phyloP scores from a whole-genome alignment of 164 flowering plant species.

The Umbellularia californica region DNA sequence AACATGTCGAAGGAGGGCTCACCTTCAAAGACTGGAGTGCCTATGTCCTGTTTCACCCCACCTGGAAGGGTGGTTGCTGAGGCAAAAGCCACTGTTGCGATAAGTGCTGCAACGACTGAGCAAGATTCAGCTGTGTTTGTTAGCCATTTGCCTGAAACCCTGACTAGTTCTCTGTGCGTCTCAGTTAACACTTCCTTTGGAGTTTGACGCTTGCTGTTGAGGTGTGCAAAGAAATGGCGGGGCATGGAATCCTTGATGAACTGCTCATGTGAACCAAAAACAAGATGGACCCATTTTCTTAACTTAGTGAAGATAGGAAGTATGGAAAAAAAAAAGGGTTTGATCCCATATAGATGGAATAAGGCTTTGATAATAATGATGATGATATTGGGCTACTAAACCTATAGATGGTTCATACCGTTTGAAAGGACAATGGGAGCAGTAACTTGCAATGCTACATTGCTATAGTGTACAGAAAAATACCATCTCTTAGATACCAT shows the following conservation, averaged over 20 bases:
- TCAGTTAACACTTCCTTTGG: constrained; percentile 20
- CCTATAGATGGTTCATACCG: too few species aligned
- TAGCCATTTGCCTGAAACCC: constrained; percentile 22
- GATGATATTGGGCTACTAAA: too few species aligned
- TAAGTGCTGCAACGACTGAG: constrained; percentile 19
- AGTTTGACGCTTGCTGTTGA: constrained; percentile 16
- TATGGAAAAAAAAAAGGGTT: neutral
- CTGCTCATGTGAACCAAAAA: constrained; percentile 5
- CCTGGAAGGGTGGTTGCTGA: constrained; percentile 27
- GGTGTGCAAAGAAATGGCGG: constrained; percentile 6
- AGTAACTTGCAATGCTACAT: neutral
- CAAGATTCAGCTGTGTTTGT: constrained; percentile 23
- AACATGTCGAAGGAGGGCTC: constrained; percentile 19
- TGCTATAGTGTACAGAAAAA: neutral
- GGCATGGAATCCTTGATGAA: constrained; percentile 18
- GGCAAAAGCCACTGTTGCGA: constrained; percentile 30
- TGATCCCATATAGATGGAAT: neutral
- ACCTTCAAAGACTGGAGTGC: constrained; percentile 13
- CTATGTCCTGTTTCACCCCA: constrained; percentile 5
- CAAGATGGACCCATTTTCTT: neutral
- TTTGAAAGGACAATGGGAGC: neutral
- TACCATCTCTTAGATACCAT: neutral
- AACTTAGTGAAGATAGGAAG: neutral
- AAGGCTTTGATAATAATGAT: too few species aligned
- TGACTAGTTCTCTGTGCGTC: constrained; percentile 14